These are phyloP conservation scores for Ustilaginoidea virens DNA, from an alignment of 2,329 filamentous ascomycete genomes.

Conservation along the genomic window DNA sequence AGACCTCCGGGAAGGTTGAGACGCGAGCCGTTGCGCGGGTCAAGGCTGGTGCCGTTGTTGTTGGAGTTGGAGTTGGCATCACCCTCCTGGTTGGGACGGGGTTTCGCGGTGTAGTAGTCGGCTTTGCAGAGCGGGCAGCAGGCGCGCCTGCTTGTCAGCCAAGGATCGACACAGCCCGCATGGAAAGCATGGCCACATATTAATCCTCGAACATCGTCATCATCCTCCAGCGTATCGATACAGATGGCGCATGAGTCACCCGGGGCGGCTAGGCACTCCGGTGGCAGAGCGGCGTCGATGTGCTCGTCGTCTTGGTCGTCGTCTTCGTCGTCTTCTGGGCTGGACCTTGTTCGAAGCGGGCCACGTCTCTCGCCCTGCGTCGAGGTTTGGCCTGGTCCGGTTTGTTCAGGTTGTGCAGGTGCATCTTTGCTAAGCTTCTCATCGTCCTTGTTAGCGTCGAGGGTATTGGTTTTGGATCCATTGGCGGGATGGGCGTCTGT, in stretches of 20 bases:
- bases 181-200: slow-evolving; percentile 98
- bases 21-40: slow-evolving; percentile 24
- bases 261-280: slow-evolving; percentile 64
- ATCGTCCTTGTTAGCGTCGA: slow-evolving; percentile 7
- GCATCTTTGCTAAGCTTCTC: slow-evolving; percentile 6
- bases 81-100: slow-evolving; percentile 39
- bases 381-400: slow-evolving; percentile 13
- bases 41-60: slow-evolving; percentile 11
- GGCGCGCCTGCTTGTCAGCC: slow-evolving; percentile 84
- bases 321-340: slow-evolving; percentile 44
- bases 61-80: slow-evolving; percentile 7
- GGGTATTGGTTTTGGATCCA: slow-evolving; percentile 6
- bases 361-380: slow-evolving; percentile 10
- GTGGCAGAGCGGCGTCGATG: slow-evolving; percentile 67
- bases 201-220: slow-evolving; percentile 86
- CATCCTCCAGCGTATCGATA: slow-evolving; percentile 83
- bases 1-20: slow-evolving; percentile 31
- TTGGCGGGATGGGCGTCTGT: slow-evolving; percentile 10
- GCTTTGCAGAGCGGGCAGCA: slow-evolving; percentile 97
- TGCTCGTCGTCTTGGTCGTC: slow-evolving; percentile 73
- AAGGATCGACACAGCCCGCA: slow-evolving; percentile 86
- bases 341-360: slow-evolving; percentile 24
- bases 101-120: slow-evolving; percentile 92
- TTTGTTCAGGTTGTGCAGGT: slow-evolving; percentile 8
- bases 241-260: slow-evolving; percentile 96